These are phyloP conservation scores for Moesziomyces sp. DNA, from an alignment of 1,284 basidiomycete species.

Conservation along the genomic window DNA sequence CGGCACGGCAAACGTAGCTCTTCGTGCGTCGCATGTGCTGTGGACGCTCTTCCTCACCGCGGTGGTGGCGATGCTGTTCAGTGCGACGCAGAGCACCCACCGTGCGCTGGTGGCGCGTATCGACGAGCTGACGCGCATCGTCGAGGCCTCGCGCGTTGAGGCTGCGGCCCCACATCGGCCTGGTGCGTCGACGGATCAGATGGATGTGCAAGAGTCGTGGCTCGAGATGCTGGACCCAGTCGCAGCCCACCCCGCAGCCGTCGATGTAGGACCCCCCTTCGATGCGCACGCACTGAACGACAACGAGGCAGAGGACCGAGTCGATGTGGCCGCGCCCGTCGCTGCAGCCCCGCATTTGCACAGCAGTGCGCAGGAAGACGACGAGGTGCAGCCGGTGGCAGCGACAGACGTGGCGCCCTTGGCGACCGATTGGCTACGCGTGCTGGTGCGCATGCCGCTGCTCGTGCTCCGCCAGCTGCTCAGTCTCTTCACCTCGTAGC, in stretches of 20 bases:
- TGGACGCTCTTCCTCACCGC: conserved; percentile 38
- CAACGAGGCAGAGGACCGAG: too few species aligned
- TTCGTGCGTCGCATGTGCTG: conserved; percentile 23
- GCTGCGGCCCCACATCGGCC: too few species aligned
- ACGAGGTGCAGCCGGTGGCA: neutral
- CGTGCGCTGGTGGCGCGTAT: conserved; percentile 13
- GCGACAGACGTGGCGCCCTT: neutral
- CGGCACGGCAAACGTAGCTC: conserved; percentile 2
- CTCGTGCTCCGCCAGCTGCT: conserved; percentile 8
- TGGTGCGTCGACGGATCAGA: too few species aligned
- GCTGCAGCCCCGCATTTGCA: too few species aligned
- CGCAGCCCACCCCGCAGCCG: too few species aligned
- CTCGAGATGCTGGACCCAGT: too few species aligned
- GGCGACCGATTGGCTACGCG: conserved; percentile 11
- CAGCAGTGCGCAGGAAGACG: neutral
- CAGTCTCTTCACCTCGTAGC: conserved; percentile 1
- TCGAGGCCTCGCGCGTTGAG: conserved; percentile 7
- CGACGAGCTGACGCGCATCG: conserved; percentile 27
- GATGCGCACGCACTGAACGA: too few species aligned
- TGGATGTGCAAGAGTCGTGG: too few species aligned
- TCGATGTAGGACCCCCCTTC: too few species aligned
- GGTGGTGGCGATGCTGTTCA: conserved; percentile 29
- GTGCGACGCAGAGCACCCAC: conserved; percentile 29
- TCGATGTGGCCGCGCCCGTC: too few species aligned
- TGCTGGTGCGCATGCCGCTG: conserved; percentile 11